Evolutionary conservation across 2,329 filamentous ascomycete species (phyloP), one percentile per base, ranked within the genome.

Genomic region (Fusarium sacchari): DNA sequence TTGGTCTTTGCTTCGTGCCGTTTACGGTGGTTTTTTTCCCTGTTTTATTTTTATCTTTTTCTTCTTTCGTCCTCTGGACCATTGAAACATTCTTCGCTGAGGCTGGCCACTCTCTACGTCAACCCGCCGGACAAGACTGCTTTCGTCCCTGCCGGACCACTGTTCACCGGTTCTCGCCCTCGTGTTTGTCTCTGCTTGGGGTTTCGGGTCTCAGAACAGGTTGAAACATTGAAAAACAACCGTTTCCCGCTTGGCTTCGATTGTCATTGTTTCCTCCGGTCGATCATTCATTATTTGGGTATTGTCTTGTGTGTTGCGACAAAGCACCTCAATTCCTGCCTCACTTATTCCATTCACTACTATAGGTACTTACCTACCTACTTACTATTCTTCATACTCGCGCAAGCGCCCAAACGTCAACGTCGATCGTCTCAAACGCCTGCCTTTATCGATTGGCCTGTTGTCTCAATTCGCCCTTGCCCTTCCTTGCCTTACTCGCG

Each of bases 221-320:
- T 60, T 70, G 65, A 75, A 75, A 75, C 58, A 69, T 70, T 75
- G 64, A 72, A 71, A 75, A 75, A 75, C 58, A 64, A 39, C 28
- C 37, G 55, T 56, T 63, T 67, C 39, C 68, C 56, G 49, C 37
- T 44, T 47, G 22, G 32, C 40, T 50, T 30, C 36, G 50, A 55
- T 40, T 36, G 57, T 39, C 32, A 57, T 66, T 67, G 46, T 64
- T 73, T 58, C 63, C 40, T 50, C 46, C 43, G 42, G 65, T 64
- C 70, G 69, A 75, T 73, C 72, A 55, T 47, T 60, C 50, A 64
- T 44, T 44, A 39, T 37, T 17, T 53, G n/a, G 34, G 34, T 30
- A 30, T 55, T 55, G 50, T 55, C 36, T 53, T 32, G 42, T 57
- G 73, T 76, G 55, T 53, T 69, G 67, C 64, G 49, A 69, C 32